Evolutionary conservation across 2,329 filamentous ascomycete genomes (phyloP).

Genomic region (Neocucurbitaria cava): DNA sequence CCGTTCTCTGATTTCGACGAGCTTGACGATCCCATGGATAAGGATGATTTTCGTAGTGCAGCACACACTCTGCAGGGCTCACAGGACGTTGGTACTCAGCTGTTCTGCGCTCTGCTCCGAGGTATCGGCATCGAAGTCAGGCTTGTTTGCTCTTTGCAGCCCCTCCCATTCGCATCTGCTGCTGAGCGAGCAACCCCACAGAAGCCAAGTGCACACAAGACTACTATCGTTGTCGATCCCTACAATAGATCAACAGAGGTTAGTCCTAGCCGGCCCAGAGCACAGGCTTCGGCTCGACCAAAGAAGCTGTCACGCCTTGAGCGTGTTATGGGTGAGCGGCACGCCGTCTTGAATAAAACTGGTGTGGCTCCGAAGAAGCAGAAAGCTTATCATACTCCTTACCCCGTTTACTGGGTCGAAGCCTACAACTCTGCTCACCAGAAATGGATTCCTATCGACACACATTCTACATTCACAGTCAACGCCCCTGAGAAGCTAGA

Average conservation of each 20-base stretch:
- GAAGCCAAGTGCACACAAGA: conserved; percentile 27
- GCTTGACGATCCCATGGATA: conserved; percentile 72
- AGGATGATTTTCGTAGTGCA: conserved; percentile 74
- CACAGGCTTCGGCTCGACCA: conserved; percentile 26
- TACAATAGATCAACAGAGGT: conserved; percentile 31
- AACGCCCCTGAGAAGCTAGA: conserved; percentile 80
- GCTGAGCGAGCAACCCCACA: conserved; percentile 40
- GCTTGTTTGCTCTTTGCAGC: conserved; percentile 89
- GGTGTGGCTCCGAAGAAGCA: conserved; percentile 47
- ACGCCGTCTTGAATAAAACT: conserved; percentile 30
- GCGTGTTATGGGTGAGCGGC: conserved; percentile 39
- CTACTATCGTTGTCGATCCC: conserved; percentile 39
- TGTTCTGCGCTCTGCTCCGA: conserved; percentile 88
- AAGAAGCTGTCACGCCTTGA: conserved; percentile 44
- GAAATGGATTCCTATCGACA: conserved; percentile 90
- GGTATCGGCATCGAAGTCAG: conserved; percentile 81
- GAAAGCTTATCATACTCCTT: conserved; percentile 71
- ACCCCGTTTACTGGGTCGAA: conserved; percentile 94
- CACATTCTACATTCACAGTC: conserved; percentile 80
- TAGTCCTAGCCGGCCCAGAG: conserved; percentile 27
- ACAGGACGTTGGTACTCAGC: conserved; percentile 84
- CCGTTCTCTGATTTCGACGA: conserved; percentile 59
- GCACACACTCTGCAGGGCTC: conserved; percentile 78
- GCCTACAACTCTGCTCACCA: conserved; percentile 84
- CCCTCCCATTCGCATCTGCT: conserved; percentile 69